Evolutionary conservation across 345 rosid genomes (phyloP), one percentile per base, ranked within the genome.

Genomic region (Populus ilicifolia): DNA sequence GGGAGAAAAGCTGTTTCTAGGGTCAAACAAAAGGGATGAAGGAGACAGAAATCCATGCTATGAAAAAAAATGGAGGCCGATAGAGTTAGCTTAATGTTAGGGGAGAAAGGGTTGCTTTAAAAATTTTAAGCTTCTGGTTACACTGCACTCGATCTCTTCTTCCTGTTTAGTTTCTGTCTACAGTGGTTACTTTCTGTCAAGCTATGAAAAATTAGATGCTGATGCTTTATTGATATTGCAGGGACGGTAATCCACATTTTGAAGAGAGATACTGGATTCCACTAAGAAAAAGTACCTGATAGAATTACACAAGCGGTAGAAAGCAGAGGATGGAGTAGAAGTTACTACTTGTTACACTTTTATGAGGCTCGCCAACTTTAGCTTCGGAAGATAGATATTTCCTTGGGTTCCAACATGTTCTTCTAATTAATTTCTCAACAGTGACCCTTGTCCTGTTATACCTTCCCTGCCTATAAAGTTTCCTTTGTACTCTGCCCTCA

Each of bases 401-500:
- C 69, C 52, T 71, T 52, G 71, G 59, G 63, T 74, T 78, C 70
- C 69, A 27, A 27, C 23, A 33, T 75, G 36, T 56, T 46, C 41
- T 48, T 75, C 38, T 70, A 71, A 67, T 69, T 74, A 74, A 73
- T 80, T 72, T 17, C 69, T 69, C 38, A 66, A 54, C 80, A 54
- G 62, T 72, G 44, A 46, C 70, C 14, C 63, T 52, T 77, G 44
- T 82, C 73, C 79, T 84, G 4, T 80, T 75, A 59, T 84, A 29
- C 85, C 71, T 87, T 79, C 75, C 83, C 83, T 71, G 23, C 72
- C 83, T 86, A 71, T 74, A 39, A 88, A 85, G 88, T 86, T 77
- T 87, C 79, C 73, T 81, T 80, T 80, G 70, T 78, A 56, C 78
- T 65, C 80, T 82, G 52, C 79, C 77, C 81, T 73, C 83, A 59